Conservation (phyloP, 2,329 filamentous ascomycete species). For the Epichloe aotearoae region DNA sequence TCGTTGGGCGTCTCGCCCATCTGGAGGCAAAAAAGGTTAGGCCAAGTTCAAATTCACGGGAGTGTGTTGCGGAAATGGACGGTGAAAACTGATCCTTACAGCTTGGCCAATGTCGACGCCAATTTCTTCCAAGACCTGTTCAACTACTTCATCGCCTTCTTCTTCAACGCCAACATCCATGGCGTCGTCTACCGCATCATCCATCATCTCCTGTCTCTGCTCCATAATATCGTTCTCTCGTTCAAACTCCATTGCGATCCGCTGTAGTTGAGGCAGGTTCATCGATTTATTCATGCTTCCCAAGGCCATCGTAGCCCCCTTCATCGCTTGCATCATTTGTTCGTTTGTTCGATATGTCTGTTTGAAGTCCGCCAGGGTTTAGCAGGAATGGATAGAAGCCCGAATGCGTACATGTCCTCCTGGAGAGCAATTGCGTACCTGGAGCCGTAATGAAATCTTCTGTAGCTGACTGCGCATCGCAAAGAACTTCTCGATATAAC, state of each 20-base stretch:
- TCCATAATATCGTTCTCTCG: conserved; percentile 99
- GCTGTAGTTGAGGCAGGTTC: conserved; percentile 89
- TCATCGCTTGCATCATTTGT: conserved; percentile 99
- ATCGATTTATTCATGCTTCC: conserved; percentile 97
- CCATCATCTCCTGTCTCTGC: conserved; percentile 98
- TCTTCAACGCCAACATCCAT: conserved; percentile 85
- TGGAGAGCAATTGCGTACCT: conserved; percentile 39
- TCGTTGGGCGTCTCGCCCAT: conserved; percentile 84
- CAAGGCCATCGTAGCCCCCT: conserved; percentile 82
- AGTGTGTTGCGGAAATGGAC: not conserved
- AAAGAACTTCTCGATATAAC: conserved; percentile 97
- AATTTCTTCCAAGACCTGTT: conserved; percentile 93
- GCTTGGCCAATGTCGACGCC: conserved; percentile 83
- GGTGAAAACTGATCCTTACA: conserved; percentile 39
- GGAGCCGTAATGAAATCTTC: conserved; percentile 86
- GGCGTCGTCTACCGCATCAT: conserved; percentile 94
- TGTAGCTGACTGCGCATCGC: conserved; percentile 95
- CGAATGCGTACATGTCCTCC: not conserved
- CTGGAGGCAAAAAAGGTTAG: conserved; percentile 31
- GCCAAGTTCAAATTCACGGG: not conserved
- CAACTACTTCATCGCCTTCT: conserved; percentile 92
- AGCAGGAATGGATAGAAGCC: not conserved
- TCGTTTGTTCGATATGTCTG: conserved; percentile 96
- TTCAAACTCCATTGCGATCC: conserved; percentile 98
- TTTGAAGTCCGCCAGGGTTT: conserved; percentile 4